phyloP scores from a whole-genome alignment of 164 flowering plant genomes.

The Amborella trichopoda region DNA sequence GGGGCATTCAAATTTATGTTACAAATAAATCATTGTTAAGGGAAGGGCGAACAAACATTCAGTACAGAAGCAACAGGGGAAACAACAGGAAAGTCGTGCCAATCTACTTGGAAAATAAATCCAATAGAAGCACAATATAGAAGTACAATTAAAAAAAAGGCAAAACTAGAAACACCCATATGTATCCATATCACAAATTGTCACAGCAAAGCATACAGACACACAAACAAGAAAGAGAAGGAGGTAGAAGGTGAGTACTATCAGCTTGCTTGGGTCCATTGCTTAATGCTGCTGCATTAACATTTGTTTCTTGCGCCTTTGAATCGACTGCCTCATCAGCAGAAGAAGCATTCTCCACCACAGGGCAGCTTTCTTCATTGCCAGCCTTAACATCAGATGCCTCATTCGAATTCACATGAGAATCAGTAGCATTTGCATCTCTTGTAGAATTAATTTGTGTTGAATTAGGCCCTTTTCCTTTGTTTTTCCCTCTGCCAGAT shows the following conservation, averaged over 20 bases:
- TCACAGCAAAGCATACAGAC: background rate
- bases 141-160: background rate
- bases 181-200: background rate
- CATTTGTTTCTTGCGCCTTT: slow-evolving; percentile 7
- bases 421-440: slow-evolving; percentile 2
- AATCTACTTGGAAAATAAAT: background rate
- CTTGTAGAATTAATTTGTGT: slow-evolving; percentile 20
- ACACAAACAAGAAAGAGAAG: background rate
- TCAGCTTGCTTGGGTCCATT: slow-evolving; percentile 13
- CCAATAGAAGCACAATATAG: background rate
- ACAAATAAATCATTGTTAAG: background rate
- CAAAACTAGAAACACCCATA: background rate
- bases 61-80: background rate
- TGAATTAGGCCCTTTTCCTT: slow-evolving; percentile 29
- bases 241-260: slow-evolving; percentile 8
- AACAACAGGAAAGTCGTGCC: background rate
- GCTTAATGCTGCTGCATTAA: background rate
- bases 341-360: slow-evolving; percentile 20
- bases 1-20: background rate
- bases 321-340: slow-evolving; percentile 1
- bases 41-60: background rate
- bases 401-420: slow-evolving; percentile 10
- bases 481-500: slow-evolving; percentile 48
- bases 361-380: slow-evolving; percentile 11
- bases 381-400: slow-evolving; percentile 11